Percentiles rank a stretch among this genome's conserved stretches.
Evolutionary conservation across 345 rosid genomes (phyloP).

Genomic region (Pugionium cornutum): DNA sequence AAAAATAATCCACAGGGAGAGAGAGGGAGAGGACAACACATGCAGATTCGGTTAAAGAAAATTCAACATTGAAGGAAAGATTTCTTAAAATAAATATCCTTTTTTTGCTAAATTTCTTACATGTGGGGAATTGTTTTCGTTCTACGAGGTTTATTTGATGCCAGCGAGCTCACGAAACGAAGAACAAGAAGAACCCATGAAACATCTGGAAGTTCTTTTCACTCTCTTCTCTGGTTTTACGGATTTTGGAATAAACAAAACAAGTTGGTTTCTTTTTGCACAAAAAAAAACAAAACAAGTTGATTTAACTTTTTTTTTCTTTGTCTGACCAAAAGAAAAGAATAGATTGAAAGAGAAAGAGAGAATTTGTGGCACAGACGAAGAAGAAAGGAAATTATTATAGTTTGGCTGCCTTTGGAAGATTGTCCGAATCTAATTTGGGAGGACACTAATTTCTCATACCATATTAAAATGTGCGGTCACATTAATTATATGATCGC

Average conservation of each 20-base stretch:
- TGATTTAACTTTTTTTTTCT: background rate
- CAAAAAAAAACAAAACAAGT: too few relatives aligned
- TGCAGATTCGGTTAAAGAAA: slow-evolving; percentile 27
- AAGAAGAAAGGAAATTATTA: slow-evolving; percentile 30
- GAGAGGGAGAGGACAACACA: slow-evolving; percentile 26
- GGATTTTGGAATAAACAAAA: slow-evolving; percentile 15
- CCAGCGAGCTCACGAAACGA: slow-evolving; percentile 51
- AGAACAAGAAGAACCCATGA: slow-evolving; percentile 28
- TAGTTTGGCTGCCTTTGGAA: slow-evolving; percentile 14
- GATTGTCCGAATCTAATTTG: slow-evolving; percentile 40
- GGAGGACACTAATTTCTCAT: slow-evolving; percentile 31
- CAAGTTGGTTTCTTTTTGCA: background rate
- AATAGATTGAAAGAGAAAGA: slow-evolving; percentile 33
- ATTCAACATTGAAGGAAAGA: too few relatives aligned
- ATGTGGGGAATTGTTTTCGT: slow-evolving; percentile 33
- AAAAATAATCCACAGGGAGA: background rate
- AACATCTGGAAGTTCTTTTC: slow-evolving; percentile 34
- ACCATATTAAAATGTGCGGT: slow-evolving; percentile 37
- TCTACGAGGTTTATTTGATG: slow-evolving; percentile 47
- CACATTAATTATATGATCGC: slow-evolving; percentile 23
- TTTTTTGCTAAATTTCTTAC: slow-evolving; percentile 44
- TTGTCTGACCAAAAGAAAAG: slow-evolving; percentile 30
- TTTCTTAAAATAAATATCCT: too few relatives aligned
- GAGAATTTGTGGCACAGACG: slow-evolving; percentile 38
- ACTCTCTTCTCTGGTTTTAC: slow-evolving; percentile 19